Conservation (phyloP, 2,329 filamentous ascomycete species). For the Microdochium nivale region DNA sequence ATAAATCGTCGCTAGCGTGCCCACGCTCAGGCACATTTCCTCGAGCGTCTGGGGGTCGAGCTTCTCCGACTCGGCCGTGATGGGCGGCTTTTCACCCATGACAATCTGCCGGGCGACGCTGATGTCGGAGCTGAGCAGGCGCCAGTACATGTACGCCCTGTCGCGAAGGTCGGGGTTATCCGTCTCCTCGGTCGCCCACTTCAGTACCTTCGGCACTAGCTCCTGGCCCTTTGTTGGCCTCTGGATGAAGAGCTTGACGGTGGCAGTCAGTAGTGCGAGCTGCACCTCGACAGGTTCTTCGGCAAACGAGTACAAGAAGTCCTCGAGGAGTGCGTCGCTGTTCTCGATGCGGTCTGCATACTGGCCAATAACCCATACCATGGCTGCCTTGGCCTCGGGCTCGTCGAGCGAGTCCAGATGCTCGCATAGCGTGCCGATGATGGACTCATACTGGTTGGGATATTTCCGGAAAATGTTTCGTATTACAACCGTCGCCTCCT, state of each 20-base stretch:
- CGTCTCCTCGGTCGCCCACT: conserved; percentile 99
- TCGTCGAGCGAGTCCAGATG: conserved; percentile 95
- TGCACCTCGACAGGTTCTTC: conserved; percentile 96
- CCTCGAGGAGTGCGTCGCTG: conserved; percentile 84
- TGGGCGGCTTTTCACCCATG: conserved; percentile 95
- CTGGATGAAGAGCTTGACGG: conserved; percentile 96
- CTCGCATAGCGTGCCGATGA: conserved; percentile 91
- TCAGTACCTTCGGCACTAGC: conserved; percentile 86
- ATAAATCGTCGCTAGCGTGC: conserved; percentile 93
- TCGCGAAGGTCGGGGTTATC: conserved; percentile 96
- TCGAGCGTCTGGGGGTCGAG: conserved; percentile 85
- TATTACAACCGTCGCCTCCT: conserved; percentile 97
- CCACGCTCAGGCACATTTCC: conserved; percentile 94
- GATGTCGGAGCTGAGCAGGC: conserved; percentile 85
- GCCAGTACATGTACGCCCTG: conserved; percentile 99
- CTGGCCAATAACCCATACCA: conserved; percentile 99
- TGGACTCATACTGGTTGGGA: conserved; percentile 96
- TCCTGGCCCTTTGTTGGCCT: conserved; percentile 90
- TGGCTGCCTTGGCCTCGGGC: conserved; percentile 93
- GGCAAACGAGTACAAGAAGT: conserved; percentile 87
- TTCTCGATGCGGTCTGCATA: conserved; percentile 98
- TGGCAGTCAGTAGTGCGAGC: conserved; percentile 86
- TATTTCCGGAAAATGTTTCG: conserved; percentile 99
- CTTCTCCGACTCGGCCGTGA: conserved; percentile 92
- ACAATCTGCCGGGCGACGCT: conserved; percentile 78